Base-by-base conservation (phyloP, 2,329 filamentous ascomycete genomes). In the Drechslerella dactyloides region DNA sequence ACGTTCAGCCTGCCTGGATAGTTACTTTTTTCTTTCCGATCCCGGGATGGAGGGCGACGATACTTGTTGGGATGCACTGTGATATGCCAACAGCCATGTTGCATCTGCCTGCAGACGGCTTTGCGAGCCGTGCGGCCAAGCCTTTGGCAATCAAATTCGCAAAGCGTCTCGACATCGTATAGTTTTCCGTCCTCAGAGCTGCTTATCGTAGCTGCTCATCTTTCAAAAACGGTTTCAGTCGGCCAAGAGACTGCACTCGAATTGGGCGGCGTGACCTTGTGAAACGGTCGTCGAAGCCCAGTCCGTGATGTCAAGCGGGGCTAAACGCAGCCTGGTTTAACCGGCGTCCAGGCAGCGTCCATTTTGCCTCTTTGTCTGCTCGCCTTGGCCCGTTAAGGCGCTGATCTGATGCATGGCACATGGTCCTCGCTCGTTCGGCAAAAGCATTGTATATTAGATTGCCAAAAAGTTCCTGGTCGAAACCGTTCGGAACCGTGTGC, bases 11-110 rank as follows among this genome's bases (percentile, higher is more conserved):
- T n/a, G 40, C 42, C 66, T 23, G 50, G 53, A 42, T 37, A 40
- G 37, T 60, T 70, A 21, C 40, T 63, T 70, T 69, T 64, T 55
- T 52, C 21, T 52, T 48, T 56, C 44, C 13, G 59, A 52, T 27
- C 33, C 24, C 1, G 30, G 46, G 30, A 46, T 50, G 40, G 8
- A 50, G 23, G 33, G 27, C 40, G 21, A 48, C 58, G 17, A 10
- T 13, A 56, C 53, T 69, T 63, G 66, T 70, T 70, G 66, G 54
- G 66, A 70, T 70, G 66, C 66, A 63, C 44, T 64, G 66, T 70
- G 66, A 70, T 63, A 48, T 35, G 54, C 17, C 42, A 54, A 33
- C 35, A 46, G 40, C 57, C 51, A 61, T 13, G 11, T 27, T 58
- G 7, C 27, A 46, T 54, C 7, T 54, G 42, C 30, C 23, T 48